phyloP scores from a whole-genome alignment of 768 basidiomycete species.

The Astraeus odoratus region DNA sequence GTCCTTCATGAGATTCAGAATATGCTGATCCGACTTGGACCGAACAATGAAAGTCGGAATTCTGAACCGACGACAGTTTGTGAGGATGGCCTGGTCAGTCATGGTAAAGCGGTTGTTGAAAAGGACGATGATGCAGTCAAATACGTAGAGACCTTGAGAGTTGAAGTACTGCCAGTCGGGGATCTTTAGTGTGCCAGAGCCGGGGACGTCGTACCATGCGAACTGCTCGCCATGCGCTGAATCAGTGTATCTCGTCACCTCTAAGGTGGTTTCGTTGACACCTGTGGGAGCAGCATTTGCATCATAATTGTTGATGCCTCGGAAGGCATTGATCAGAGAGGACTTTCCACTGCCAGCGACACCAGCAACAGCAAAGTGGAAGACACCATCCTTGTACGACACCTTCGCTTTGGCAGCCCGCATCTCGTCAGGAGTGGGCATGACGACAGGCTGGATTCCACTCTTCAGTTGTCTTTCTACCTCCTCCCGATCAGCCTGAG shows the following conservation, averaged over 20 bases:
- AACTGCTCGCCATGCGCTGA: constrained; percentile 7
- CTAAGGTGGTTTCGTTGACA: constrained; percentile 18
- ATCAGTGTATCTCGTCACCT: constrained; percentile 18
- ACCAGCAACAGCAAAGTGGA: constrained; percentile 10
- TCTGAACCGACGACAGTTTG: constrained; percentile 14
- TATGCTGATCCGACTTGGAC: constrained; percentile 20
- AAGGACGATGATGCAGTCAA: constrained; percentile 7
- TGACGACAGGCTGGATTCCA: constrained; percentile 10
- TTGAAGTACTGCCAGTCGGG: constrained; percentile 26
- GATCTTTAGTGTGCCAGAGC: constrained; percentile 20
- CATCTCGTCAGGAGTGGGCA: constrained; percentile 11
- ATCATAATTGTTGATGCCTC: constrained; percentile 16
- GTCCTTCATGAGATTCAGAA: constrained; percentile 7
- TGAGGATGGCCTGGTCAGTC: constrained; percentile 21
- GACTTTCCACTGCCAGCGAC: constrained; percentile 10
- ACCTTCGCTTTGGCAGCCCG: constrained; percentile 1
- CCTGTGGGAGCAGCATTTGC: constrained; percentile 18
- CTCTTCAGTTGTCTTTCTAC: constrained; percentile 7
- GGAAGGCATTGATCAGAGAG: constrained; percentile 16
- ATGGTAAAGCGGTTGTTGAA: constrained; percentile 20
- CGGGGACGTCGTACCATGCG: constrained; percentile 26
- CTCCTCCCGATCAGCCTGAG: constrained; percentile 13
- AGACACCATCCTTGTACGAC: constrained; percentile 5
- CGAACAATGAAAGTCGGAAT: constrained; percentile 24
- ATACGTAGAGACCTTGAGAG: constrained; percentile 22